Percentiles rank a stretch among this genome's conserved stretches.
phyloP scores from a whole-genome alignment of 352 stramenopile species.

The Globisporangium paroecandrum region DNA sequence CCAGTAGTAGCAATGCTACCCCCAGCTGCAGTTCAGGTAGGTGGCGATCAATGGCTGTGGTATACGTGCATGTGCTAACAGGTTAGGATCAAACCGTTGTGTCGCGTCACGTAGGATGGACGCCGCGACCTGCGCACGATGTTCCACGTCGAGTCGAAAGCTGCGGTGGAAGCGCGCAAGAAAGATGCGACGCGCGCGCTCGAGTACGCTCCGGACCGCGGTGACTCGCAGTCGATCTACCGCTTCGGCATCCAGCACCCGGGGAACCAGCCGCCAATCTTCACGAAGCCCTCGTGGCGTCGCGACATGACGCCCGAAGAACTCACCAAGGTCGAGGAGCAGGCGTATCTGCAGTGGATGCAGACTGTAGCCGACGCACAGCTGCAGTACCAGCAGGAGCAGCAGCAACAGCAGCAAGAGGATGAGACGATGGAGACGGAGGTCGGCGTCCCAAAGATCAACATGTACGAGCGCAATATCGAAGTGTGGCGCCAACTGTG shows the following conservation, averaged over 20 bases:
- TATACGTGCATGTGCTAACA: neutral
- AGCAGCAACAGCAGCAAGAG: neutral
- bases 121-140: slow-evolving; percentile 64
- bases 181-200: slow-evolving; percentile 62
- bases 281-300: slow-evolving; percentile 60
- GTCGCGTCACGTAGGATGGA: slow-evolving; percentile 17
- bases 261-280: slow-evolving; percentile 59
- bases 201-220: slow-evolving; percentile 52
- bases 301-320: slow-evolving; percentile 65
- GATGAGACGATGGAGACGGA: neutral
- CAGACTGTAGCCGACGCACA: slow-evolving; percentile 44
- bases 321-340: slow-evolving; percentile 47
- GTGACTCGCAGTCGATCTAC: slow-evolving; percentile 76
- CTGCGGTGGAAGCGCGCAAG: slow-evolving; percentile 58
- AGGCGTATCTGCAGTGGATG: slow-evolving; percentile 56
- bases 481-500: slow-evolving; percentile 83
- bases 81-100: neutral
- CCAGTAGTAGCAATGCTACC: neutral
- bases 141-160: slow-evolving; percentile 60
- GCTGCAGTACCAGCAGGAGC: slow-evolving; percentile 16
- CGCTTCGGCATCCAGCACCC: slow-evolving; percentile 50
- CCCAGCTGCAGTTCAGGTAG: slow-evolving; percentile 1
- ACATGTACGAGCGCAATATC: slow-evolving; percentile 78
- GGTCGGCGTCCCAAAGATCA: slow-evolving; percentile 26
- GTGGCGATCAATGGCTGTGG: neutral